Conservation (phyloP, 2,329 filamentous ascomycete genomes). For the Cadophora luteo-olivacea region DNA sequence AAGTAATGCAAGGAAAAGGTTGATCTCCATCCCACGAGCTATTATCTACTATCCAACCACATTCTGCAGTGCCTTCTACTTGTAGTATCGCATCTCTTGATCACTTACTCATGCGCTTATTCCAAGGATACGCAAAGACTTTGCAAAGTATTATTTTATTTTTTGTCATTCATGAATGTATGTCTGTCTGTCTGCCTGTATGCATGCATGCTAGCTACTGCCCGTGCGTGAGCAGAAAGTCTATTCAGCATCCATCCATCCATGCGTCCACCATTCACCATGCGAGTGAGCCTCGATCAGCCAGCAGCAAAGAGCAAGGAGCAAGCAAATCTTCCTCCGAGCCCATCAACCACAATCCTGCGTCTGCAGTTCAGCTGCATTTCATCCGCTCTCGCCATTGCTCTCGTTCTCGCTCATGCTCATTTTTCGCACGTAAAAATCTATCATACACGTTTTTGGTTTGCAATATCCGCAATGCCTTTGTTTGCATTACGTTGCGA, state of each 20-base stretch:
- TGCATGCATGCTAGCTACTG: conserved; percentile 1
- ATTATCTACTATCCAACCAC: too few species aligned
- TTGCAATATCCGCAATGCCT: not conserved
- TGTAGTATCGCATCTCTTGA: too few species aligned
- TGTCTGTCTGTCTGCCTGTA: not conserved
- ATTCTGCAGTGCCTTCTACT: too few species aligned
- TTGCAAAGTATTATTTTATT: not conserved
- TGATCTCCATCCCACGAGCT: too few species aligned
- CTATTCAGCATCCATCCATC: conserved; percentile 14
- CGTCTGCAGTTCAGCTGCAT: not conserved
- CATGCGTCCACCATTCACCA: conserved; percentile 1
- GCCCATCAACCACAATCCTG: not conserved
- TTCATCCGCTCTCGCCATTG: not conserved
- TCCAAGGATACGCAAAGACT: too few species aligned
- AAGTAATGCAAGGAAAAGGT: too few species aligned
- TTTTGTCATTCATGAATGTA: conserved; percentile 13
- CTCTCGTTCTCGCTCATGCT: not conserved
- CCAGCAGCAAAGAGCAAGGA: not conserved
- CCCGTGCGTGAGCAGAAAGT: not conserved
- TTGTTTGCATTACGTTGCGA: not conserved
- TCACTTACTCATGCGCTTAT: too few species aligned
- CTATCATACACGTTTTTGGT: conserved; percentile 12
- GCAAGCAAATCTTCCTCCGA: not conserved
- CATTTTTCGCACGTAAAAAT: not conserved
- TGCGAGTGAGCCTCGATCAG: conserved; percentile 1